These are phyloP conservation scores for Cynara cardunculus DNA, from an alignment of 129 eudicot genomes.

Conservation along the genomic window DNA sequence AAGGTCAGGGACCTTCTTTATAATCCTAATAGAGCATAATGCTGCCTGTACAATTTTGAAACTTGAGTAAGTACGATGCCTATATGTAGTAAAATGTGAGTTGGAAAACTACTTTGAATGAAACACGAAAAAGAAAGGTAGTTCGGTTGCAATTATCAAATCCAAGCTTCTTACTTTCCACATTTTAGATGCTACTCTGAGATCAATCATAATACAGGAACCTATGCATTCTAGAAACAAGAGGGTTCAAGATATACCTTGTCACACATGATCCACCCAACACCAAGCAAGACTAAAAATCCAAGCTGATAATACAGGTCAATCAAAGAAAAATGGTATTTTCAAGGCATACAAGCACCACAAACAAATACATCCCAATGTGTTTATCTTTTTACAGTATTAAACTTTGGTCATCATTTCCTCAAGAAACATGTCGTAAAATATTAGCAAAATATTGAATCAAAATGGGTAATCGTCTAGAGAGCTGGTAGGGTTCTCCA, in stretches of 20 bases:
- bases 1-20: constrained; percentile 92
- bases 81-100: not conserved
- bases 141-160: not conserved
- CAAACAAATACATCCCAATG: not conserved
- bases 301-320: not conserved
- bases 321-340: not conserved
- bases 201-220: not conserved
- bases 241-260: not conserved
- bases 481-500: not conserved
- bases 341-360: not conserved
- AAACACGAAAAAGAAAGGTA: not conserved
- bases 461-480: not conserved
- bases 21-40: constrained; percentile 82
- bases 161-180: no score
- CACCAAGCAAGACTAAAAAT: not conserved
- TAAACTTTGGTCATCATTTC: not conserved
- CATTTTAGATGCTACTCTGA: no score
- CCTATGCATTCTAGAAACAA: not conserved
- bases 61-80: constrained; percentile 19
- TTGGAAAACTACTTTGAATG: not conserved
- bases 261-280: not conserved
- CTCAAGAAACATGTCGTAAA: not conserved
- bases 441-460: not conserved
- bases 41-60: constrained; percentile 70
- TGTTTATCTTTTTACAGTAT: not conserved